Evolutionary conservation across 129 eudicot genomes (phyloP).

Genomic region (Chrysanthemum makinoi): DNA sequence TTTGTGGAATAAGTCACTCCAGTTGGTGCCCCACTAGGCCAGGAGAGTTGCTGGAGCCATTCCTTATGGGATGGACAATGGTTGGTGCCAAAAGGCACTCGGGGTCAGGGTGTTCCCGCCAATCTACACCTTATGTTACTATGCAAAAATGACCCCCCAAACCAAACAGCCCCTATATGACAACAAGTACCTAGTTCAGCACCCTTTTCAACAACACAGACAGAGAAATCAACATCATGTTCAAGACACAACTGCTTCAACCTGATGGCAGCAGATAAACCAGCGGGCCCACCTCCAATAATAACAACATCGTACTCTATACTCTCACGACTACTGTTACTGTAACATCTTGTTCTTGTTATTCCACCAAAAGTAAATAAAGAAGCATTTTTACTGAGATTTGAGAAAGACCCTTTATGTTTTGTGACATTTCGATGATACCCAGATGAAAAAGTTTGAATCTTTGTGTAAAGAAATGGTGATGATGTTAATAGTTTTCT

Average conservation of each 20-base stretch:
- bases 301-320: slow-evolving; percentile 84
- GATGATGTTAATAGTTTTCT: not conserved
- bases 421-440: slow-evolving; percentile 21
- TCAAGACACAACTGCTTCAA: slow-evolving; percentile 80
- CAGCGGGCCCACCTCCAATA: slow-evolving; percentile 97
- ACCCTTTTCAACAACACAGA: slow-evolving; percentile 93
- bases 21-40: no score
- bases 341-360: slow-evolving; percentile 33
- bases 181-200: slow-evolving; percentile 32
- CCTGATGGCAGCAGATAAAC: slow-evolving; percentile 83
- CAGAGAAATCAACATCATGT: slow-evolving; percentile 65
- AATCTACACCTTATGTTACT: no score
- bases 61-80: no score
- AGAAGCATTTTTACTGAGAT: slow-evolving; percentile 34
- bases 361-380: not conserved
- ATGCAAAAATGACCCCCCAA: no score
- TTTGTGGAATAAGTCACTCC: no score
- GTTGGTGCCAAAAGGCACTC: no score
- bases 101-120: no score
- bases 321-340: slow-evolving; percentile 49
- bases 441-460: slow-evolving; percentile 42
- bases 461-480: not conserved
- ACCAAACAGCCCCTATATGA: no score
- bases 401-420: not conserved
- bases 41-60: no score